Percentiles rank a stretch among this genome's conserved stretches.
phyloP scores from a whole-genome alignment of 768 basidiomycete genomes.

The Mrakia gelida region DNA sequence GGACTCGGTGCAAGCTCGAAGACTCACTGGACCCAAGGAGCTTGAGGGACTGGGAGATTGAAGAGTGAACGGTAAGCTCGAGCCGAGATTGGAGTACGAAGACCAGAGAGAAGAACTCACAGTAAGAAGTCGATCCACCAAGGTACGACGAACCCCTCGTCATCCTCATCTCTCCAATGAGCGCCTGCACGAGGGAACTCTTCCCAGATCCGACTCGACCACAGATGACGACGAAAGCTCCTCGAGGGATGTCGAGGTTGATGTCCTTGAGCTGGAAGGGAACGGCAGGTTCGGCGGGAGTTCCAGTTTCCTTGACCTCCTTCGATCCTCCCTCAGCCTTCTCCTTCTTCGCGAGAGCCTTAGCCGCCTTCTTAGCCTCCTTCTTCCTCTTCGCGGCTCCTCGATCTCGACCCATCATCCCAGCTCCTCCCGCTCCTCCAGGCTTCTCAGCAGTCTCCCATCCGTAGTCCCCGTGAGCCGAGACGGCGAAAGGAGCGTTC shows the following conservation, averaged over 20 bases:
- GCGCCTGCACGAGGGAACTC: conserved; percentile 37
- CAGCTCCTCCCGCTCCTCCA: background rate
- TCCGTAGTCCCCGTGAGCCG: conserved; percentile 43
- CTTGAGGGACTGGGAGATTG: conserved; percentile 38
- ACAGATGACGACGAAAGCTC: conserved; percentile 41
- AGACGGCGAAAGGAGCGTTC: conserved; percentile 45
- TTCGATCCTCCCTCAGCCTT: conserved; percentile 35
- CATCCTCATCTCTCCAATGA: conserved; percentile 42
- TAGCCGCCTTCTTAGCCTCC: conserved; percentile 19
- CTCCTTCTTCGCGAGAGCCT: conserved; percentile 33
- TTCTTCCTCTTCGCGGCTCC: conserved; percentile 35
- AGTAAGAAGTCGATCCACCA: conserved; percentile 9
- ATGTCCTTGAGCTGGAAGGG: conserved; percentile 56
- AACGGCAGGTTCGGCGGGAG: conserved; percentile 33
- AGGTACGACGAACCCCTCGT: conserved; percentile 32
- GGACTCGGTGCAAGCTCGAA: background rate
- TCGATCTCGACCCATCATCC: background rate
- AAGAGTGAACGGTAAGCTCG: background rate
- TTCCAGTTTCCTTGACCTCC: conserved; percentile 34
- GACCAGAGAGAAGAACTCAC: conserved; percentile 1
- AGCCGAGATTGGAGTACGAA: too few relatives aligned
- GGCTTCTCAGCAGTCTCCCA: conserved; percentile 36
- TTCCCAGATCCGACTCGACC: conserved; percentile 44
- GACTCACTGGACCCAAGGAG: conserved; percentile 42
- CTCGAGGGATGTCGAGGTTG: conserved; percentile 35